These are phyloP conservation scores for Lichtheimia hyalospora DNA, from an alignment of 371 early-diverging fungal species.

Conservation along the genomic window DNA sequence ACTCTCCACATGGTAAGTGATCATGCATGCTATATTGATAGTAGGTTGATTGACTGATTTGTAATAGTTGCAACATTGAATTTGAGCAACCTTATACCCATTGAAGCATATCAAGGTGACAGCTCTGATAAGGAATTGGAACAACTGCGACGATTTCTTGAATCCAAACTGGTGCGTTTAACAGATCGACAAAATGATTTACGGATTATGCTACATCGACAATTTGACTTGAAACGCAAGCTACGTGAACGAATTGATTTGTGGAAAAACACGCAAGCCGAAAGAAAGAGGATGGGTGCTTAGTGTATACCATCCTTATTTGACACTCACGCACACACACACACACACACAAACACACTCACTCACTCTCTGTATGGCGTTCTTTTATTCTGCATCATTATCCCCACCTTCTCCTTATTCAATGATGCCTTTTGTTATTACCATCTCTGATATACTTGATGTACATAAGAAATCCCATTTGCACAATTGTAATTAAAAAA, in stretches of 20 bases:
- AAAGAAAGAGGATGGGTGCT: slow-evolving; percentile 6
- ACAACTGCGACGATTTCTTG: slow-evolving; percentile 35
- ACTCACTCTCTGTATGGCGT: too few relatives aligned
- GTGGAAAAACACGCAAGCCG: slow-evolving; percentile 31
- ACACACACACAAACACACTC: too few relatives aligned
- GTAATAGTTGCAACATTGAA: slow-evolving; percentile 42
- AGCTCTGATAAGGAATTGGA: slow-evolving; percentile 35
- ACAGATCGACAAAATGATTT: slow-evolving; percentile 39
- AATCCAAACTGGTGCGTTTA: slow-evolving; percentile 31
- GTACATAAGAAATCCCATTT: too few relatives aligned
- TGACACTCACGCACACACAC: too few relatives aligned
- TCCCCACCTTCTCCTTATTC: too few relatives aligned
- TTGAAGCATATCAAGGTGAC: slow-evolving; percentile 41
- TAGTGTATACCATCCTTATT: neutral
- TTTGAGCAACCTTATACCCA: slow-evolving; percentile 47
- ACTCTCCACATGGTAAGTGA: slow-evolving; percentile 40
- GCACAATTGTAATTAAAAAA: too few relatives aligned
- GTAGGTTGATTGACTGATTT: neutral
- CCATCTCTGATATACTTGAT: too few relatives aligned
- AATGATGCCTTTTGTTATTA: too few relatives aligned
- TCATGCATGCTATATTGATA: too few relatives aligned
- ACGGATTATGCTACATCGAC: slow-evolving; percentile 40
- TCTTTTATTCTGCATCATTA: too few relatives aligned
- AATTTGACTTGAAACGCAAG: slow-evolving; percentile 41
- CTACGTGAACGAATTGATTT: slow-evolving; percentile 35